Evolutionary conservation across 805 yeast genomes (phyloP).

Genomic region (Saccharomycopsis guyanensis): DNA sequence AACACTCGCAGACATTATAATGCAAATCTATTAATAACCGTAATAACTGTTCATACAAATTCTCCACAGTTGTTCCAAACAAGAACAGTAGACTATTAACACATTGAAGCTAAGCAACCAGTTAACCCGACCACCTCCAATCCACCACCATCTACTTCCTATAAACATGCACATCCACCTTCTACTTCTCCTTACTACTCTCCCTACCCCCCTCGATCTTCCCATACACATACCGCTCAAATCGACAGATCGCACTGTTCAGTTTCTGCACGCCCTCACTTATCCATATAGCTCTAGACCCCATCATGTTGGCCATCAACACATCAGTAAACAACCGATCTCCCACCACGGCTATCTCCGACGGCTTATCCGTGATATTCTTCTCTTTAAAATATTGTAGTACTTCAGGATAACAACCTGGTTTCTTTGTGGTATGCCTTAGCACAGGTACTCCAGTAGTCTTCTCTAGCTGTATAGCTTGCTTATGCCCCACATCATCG

Average conservation of each 20-base stretch:
- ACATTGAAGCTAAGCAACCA: too few species aligned
- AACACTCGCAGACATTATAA: too few species aligned
- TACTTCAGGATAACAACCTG: conserved; percentile 71
- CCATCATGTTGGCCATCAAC: conserved; percentile 92
- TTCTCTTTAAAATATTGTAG: conserved; percentile 46
- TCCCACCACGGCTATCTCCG: conserved; percentile 79
- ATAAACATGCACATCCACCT: too few species aligned
- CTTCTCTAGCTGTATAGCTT: conserved; percentile 56
- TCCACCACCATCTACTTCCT: too few species aligned
- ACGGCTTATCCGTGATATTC: conserved; percentile 39
- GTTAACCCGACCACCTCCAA: too few species aligned
- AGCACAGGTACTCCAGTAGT: conserved; percentile 64
- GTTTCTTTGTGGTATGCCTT: conserved; percentile 69
- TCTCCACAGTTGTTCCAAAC: too few species aligned
- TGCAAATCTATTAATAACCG: too few species aligned
- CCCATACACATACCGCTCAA: conserved; percentile 38
- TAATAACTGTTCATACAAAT: too few species aligned
- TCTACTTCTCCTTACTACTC: too few species aligned
- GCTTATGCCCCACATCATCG: conserved; percentile 53
- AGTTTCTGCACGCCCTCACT: conserved; percentile 63
- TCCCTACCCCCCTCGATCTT: too few species aligned
- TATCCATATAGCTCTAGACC: conserved; percentile 78
- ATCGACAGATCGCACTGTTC: conserved; percentile 39
- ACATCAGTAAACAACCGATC: conserved; percentile 89
- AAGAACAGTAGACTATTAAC: too few species aligned